Evolutionary conservation across 352 stramenopile species (phyloP), one percentile per base, ranked within the genome.

Genomic region (Globisporangium spinosum): DNA sequence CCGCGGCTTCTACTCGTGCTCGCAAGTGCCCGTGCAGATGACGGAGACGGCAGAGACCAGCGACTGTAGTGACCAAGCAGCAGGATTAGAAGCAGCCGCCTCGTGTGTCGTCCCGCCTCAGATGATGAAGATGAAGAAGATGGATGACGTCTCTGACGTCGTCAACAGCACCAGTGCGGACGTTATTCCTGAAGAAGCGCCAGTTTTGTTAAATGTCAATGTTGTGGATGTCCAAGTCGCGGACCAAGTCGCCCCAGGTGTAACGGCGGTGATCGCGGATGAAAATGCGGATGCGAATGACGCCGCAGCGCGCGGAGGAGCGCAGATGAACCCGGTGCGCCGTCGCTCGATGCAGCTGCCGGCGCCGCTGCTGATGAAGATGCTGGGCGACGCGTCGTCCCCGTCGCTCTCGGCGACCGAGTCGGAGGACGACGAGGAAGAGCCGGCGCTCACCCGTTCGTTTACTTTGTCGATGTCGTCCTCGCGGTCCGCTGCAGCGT

Each of bases 1-100:
- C 40, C 77, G 74, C 56, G 79, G 79, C 9, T 87, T 84, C 67
- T 87, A 87, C 75, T 82, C 79, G 5, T 87, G 79, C 59, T 69
- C 67, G 1, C n/a, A 69, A 17, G 43, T 83, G 4, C 75, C 34
- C 34, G 34, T 8, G 34, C 34, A 75, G 2, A 47, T 13, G 32
- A 17, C 32, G 15, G 8, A 54, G 40, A 38, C 63, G 5, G 29
- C 58, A 58, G 54, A 29, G 23, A 58, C 27, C n/a, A 55, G 34
- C 35, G 35, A 43, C 35, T 1, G 34, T 38, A 17, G 8, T 43
- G 35, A 43, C 9, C 35, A 43, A 17, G 35, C 35, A 8, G 35
- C 35, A 4, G 35, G 3, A 43, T 17, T 43, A 13, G 35, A 43
- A 15, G 9, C 35, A 43, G 35, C 35, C 35, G 7, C 34, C 7